phyloP scores from a whole-genome alignment of 1,139 yeast species.

The Yamadazyma jaroonii region DNA sequence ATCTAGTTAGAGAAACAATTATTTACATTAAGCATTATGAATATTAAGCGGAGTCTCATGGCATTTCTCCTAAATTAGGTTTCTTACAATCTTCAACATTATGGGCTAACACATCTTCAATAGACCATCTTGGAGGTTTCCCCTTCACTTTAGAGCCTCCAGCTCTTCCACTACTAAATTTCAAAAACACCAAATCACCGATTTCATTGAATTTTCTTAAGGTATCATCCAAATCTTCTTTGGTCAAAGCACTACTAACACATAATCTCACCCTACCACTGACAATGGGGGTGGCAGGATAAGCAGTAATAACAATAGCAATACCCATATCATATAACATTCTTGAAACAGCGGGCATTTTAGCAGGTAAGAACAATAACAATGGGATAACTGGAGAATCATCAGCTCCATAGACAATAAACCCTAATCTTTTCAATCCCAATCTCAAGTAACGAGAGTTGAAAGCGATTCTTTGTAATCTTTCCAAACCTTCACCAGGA shows the following conservation, averaged over 20 bases:
- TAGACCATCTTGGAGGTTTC: constrained; percentile 69
- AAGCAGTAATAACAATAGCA: constrained; percentile 95
- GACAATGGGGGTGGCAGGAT: constrained; percentile 94
- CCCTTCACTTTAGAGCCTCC: constrained; percentile 60
- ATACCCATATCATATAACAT: constrained; percentile 73
- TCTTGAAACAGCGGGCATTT: constrained; percentile 91
- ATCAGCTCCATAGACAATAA: constrained; percentile 90
- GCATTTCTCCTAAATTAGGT: constrained; percentile 3
- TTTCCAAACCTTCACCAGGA: constrained; percentile 92
- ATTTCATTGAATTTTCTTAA: constrained; percentile 70
- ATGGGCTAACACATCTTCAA: constrained; percentile 71
- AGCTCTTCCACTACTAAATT: constrained; percentile 74
- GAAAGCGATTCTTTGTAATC: constrained; percentile 91
- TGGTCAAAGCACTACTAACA: constrained; percentile 87
- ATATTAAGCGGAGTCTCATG: background rate
- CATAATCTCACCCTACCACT: constrained; percentile 91
- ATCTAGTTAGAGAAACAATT: background rate
- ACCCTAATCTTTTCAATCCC: constrained; percentile 89
- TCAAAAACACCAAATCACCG: constrained; percentile 75
- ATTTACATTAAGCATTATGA: background rate
- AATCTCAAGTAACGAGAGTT: constrained; percentile 89
- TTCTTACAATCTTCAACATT: constrained; percentile 57
- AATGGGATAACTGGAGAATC: constrained; percentile 96
- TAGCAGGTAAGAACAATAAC: constrained; percentile 82
- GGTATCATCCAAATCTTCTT: constrained; percentile 85